A percentile compares a stretch with the other conserved stretches of the same genome.
Evolutionary conservation across 2,329 filamentous ascomycete species (phyloP).

Genomic region (Fusarium globosum): DNA sequence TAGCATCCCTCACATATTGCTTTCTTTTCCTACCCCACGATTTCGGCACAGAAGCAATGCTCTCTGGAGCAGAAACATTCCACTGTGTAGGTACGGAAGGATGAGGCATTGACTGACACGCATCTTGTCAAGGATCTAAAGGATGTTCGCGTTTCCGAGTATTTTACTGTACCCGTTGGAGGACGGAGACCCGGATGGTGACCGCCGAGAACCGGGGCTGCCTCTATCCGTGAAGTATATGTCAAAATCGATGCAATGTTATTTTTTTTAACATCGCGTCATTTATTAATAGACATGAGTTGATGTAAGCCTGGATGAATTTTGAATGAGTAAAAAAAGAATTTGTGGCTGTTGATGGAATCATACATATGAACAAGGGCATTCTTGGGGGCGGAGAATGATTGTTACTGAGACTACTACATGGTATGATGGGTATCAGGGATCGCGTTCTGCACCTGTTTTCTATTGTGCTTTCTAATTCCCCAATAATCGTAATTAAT

Average conservation of each 20-base stretch:
- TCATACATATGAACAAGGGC: not conserved
- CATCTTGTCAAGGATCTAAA: conserved; percentile 13
- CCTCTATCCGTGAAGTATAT: not conserved
- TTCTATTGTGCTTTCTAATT: not conserved
- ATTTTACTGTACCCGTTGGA: conserved; percentile 17
- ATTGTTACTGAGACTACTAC: not conserved
- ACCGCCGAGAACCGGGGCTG: conserved; percentile 10
- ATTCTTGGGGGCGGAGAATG: not conserved
- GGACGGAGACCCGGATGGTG: conserved; percentile 22
- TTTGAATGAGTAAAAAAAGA: not conserved
- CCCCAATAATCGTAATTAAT: not conserved
- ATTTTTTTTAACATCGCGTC: not conserved
- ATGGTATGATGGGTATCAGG: too few relatives aligned
- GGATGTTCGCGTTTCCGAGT: conserved; percentile 3
- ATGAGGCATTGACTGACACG: conserved; percentile 31
- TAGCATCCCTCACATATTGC: conserved; percentile 36
- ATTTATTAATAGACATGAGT: not conserved
- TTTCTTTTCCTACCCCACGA: conserved; percentile 13
- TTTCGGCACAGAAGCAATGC: conserved; percentile 3
- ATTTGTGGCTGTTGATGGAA: too few relatives aligned
- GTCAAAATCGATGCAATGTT: not conserved
- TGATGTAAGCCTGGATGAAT: not conserved
- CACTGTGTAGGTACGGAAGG: conserved; percentile 32
- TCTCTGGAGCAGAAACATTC: not conserved
- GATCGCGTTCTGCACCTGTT: not conserved